Percentiles rank a stretch among this genome's conserved stretches.
phyloP scores from a whole-genome alignment of 192 early-diverging fungal genomes.

The Podila clonocystis region DNA sequence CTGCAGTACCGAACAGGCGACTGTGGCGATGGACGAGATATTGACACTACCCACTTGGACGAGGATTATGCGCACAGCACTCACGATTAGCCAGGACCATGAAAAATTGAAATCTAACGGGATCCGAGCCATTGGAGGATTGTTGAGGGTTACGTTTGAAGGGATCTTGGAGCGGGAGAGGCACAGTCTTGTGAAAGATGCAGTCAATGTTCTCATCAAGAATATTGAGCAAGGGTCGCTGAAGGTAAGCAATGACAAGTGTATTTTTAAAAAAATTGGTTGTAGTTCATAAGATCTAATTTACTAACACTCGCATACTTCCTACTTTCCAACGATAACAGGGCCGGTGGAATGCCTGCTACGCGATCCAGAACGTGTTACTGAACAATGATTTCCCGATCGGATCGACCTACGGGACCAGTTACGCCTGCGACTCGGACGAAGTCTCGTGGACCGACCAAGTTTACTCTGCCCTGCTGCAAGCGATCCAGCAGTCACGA shows the following conservation, averaged over 20 bases:
- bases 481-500: conserved; percentile 62
- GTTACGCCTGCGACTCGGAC: conserved; percentile 46
- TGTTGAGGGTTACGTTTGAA: conserved; percentile 62
- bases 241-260: no score
- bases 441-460: conserved; percentile 56
- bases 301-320: not conserved
- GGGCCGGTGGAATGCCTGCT: conserved; percentile 85
- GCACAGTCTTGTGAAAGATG: conserved; percentile 57
- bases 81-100: conserved; percentile 69
- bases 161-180: conserved; percentile 56
- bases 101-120: conserved; percentile 82
- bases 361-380: conserved; percentile 74
- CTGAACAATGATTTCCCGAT: conserved; percentile 63
- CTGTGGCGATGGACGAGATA: conserved; percentile 40
- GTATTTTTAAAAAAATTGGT: no score
- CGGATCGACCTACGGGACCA: conserved; percentile 45
- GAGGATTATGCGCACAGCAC: conserved; percentile 55
- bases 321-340: conserved; percentile 23
- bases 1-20: conserved; percentile 1
- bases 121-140: conserved; percentile 74
- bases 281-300: not conserved
- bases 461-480: conserved; percentile 64
- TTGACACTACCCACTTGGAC: conserved; percentile 55
- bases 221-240: conserved; percentile 70
- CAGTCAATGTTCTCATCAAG: conserved; percentile 59